Conservation (phyloP, 2,329 filamentous ascomycete genomes). For the Elsinoe australis region DNA sequence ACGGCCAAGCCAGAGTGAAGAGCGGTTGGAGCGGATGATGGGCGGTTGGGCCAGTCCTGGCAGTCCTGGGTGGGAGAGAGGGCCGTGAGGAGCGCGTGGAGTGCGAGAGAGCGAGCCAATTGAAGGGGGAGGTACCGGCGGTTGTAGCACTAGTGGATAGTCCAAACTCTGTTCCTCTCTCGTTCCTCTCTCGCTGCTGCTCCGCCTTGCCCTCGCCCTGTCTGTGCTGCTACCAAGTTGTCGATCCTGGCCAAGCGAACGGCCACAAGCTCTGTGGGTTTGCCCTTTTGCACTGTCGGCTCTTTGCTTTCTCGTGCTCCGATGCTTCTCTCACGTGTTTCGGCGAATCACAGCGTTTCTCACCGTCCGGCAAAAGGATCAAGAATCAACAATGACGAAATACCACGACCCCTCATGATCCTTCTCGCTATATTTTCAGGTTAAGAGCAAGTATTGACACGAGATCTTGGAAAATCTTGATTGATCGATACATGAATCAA, state of each 20-base stretch:
- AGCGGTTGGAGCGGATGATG: slow-evolving; percentile 11
- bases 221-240: background rate
- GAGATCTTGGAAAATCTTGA: background rate
- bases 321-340: too few relatives aligned
- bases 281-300: too few relatives aligned
- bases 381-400: background rate
- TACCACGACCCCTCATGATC: background rate
- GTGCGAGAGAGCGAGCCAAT: too few relatives aligned
- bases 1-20: background rate
- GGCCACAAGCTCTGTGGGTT: background rate
- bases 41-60: background rate
- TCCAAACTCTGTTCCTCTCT: too few relatives aligned
- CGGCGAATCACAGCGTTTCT: too few relatives aligned
- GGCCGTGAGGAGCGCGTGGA: too few relatives aligned
- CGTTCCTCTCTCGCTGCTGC: too few relatives aligned
- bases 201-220: background rate
- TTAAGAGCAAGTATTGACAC: background rate
- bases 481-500: background rate
- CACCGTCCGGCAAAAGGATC: background rate
- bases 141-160: too few relatives aligned
- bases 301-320: too few relatives aligned
- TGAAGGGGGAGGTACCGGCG: too few relatives aligned
- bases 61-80: background rate
- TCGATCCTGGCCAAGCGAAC: background rate
- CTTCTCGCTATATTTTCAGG: background rate